Base-by-base conservation (phyloP, 2,329 filamentous ascomycete genomes). In the Corinectria fuckeliana region DNA sequence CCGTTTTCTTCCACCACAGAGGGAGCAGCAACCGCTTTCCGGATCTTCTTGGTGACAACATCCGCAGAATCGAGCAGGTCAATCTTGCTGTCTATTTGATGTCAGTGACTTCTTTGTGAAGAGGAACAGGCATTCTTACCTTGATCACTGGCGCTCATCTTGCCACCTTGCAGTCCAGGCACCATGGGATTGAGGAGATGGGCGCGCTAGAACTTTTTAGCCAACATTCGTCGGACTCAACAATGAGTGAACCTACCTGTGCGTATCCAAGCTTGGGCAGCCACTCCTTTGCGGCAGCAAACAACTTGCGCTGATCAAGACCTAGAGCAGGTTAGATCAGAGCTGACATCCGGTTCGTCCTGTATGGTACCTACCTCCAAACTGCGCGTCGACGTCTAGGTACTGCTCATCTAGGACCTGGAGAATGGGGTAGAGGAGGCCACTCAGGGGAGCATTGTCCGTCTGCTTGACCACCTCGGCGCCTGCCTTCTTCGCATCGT, bases 381-480 rank as follows among this genome's bases (percentile, higher is more conserved):
- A 93, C 72, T 99, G 92, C 2, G 86, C 90, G 75, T 99, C 94
- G 4, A 93, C 91, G 57, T 88, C 88, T 3, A 99, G 82, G 81
- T 97, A 88, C 79, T 95, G 85, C 79, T 98, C 94, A 72, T 98
- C 94, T 45, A 98, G 80, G 1, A 91, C 91, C 78, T 98, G 95
- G 78, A 99, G 66, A 10, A 78, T 71, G 8, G 77, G 77, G 72
- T 80, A 80, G 50, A 79, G 69, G 2, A 78, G 71, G 23, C 77
- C 77, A 48, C 76, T 88, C 39, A 94, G 75, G 1, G 90, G 85
- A 6, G 90, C 86, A 71, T 94, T 93, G 56, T 86, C 85, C 3
- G 90, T 88, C 80, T 98, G 93, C 83, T 98, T 98, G 66, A 99
- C 94, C 7, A 98, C 87, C 77, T 98, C 95, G 2, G 92, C 91